Conservation (phyloP, 805 yeast genomes). For the Candida methanosorbosa region DNA sequence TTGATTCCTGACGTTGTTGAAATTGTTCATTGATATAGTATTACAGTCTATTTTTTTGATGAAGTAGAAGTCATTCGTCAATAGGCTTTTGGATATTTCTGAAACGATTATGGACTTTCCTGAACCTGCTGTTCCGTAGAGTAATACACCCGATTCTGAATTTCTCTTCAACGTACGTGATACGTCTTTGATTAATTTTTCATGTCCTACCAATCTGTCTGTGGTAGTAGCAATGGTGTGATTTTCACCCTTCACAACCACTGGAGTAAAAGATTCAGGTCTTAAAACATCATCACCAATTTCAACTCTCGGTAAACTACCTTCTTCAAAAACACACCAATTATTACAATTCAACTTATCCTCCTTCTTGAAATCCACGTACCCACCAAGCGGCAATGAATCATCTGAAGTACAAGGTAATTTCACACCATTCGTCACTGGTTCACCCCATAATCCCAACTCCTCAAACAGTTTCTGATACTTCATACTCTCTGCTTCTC, state of each 20-base stretch:
- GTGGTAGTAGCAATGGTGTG: background rate
- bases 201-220: conserved; percentile 37
- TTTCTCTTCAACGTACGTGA: conserved; percentile 29
- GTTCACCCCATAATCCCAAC: conserved; percentile 14
- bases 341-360: conserved; percentile 1
- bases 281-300: conserved; percentile 42
- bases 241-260: conserved; percentile 1
- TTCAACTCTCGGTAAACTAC: conserved; percentile 27
- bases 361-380: conserved; percentile 37
- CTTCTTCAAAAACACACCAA: conserved; percentile 19
- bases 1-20: conserved; percentile 35
- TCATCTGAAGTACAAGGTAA: conserved; percentile 40
- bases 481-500: conserved; percentile 8
- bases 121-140: conserved; percentile 72
- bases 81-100: conserved; percentile 30
- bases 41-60: conserved; percentile 47
- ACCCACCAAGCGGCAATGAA: conserved; percentile 50
- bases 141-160: conserved; percentile 45
- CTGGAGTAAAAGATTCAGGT: conserved; percentile 29
- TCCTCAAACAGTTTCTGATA: conserved; percentile 7
- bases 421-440: conserved; percentile 42
- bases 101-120: conserved; percentile 63
- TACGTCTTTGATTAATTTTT: conserved; percentile 31
- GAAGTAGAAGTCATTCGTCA: conserved; percentile 31
- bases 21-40: conserved; percentile 28